Conservation (phyloP, 345 rosid species). For the Syzygium aromaticum region DNA sequence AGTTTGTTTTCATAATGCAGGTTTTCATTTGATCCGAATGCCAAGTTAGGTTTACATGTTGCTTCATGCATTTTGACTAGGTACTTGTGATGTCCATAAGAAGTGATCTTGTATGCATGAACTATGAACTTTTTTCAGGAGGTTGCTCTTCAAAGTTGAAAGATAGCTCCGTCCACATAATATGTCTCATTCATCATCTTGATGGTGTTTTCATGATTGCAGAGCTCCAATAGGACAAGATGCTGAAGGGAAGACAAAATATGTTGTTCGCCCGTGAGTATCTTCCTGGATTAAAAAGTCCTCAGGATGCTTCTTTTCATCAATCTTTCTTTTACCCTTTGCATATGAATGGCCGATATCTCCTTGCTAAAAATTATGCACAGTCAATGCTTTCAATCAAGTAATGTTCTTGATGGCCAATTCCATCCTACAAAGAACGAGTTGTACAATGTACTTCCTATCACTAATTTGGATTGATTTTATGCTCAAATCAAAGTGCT, state of each 20-base stretch:
- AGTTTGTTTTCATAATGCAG: constrained; percentile 25
- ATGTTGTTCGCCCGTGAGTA: constrained; percentile 89
- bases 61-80: constrained; percentile 91
- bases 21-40: constrained; percentile 81
- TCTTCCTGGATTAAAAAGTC: background rate
- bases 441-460: background rate
- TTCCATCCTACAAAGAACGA: background rate
- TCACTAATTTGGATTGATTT: background rate
- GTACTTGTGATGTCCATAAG: constrained; percentile 15
- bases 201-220: constrained; percentile 8
- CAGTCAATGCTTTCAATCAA: background rate
- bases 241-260: constrained; percentile 84
- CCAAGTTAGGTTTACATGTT: constrained; percentile 71
- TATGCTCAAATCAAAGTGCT: background rate
- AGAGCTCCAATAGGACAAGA: constrained; percentile 81
- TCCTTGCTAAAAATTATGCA: background rate
- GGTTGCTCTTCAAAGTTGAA: background rate
- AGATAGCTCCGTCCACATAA: background rate
- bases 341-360: background rate
- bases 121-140: background rate
- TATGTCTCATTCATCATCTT: background rate
- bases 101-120: background rate
- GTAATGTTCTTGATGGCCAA: background rate
- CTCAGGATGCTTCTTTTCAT: background rate
- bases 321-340: background rate